Conservation (phyloP, 805 yeast species). For the Candida verbasci region DNA sequence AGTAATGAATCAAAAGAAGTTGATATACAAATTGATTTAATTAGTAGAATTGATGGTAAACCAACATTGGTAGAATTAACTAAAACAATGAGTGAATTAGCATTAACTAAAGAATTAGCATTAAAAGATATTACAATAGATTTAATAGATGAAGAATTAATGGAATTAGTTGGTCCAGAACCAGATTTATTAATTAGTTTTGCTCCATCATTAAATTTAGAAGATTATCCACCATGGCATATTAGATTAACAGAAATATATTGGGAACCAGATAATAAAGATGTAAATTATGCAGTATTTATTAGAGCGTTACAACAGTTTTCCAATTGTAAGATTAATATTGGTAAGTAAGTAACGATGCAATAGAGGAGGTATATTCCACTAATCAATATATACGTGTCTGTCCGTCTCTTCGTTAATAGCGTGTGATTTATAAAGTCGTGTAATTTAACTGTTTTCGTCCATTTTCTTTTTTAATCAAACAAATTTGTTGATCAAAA, state of each 20-base stretch:
- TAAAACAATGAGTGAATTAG: constrained; percentile 75
- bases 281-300: constrained; percentile 78
- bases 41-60: constrained; percentile 80
- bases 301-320: constrained; percentile 71
- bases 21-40: constrained; percentile 60
- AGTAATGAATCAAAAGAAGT: constrained; percentile 27
- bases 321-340: constrained; percentile 78
- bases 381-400: no score
- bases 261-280: constrained; percentile 83
- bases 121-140: constrained; percentile 68
- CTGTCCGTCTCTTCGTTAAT: no score
- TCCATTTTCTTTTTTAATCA: no score
- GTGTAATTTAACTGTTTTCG: no score
- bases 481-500: constrained; percentile 4
- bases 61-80: constrained; percentile 86
- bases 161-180: constrained; percentile 79
- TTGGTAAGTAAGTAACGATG: constrained; percentile 51
- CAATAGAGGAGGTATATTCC: no score
- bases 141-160: constrained; percentile 68
- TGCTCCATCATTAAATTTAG: constrained; percentile 82
- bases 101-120: constrained; percentile 54
- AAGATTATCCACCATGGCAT: constrained; percentile 99
- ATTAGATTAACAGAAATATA: constrained; percentile 84
- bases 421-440: constrained; percentile 6
- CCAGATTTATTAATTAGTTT: constrained; percentile 86